Evolutionary conservation across 202 grass and related monocot genomes (phyloP), one percentile per base, ranked within the genome.

Genomic region (Schoenoplectus triqueter): DNA sequence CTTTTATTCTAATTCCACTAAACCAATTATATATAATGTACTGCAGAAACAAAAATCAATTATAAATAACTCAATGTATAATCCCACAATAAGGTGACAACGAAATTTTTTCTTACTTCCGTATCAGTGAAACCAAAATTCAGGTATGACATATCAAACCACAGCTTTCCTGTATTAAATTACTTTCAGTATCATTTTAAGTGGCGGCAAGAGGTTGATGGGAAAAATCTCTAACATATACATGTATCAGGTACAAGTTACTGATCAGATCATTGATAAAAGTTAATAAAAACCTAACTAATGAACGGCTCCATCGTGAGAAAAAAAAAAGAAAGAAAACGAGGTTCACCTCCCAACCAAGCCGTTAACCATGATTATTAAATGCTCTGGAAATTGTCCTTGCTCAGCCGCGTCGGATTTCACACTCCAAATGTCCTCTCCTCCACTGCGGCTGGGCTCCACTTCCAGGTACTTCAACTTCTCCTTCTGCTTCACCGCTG

Each of bases 341-440:
- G 40, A 78, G 44, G 74, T 68, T 68, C 3, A 98, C 95, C 95
- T 98, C 75, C 95, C 95, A 13, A 98, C 91, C 78, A 98, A 91
- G 54, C 95, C 95, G 89, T 98, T 98, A 62, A 98, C 95, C 95
- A 98, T 98, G 62, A 98, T 81, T 56, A 98, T 92, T 48, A 95
- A 89, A 82, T 98, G 93, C 87, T 98, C 93, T 1, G 95, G 93
- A 86, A 89, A 95, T 1, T 69, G 55, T 82, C 93, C 93, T 7
- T 85, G 86, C 17, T 86, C 83, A 10, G 81, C 84, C 78, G 89
- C 77, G 50, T 93, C 91, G 20, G 65, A 86, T 61, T 90, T 90
- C 1, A 87, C 83, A 57, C 92, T 95, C 95, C 95, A 98, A 47
- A 93, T 79, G 70, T 98, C 95, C 64, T 95, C 88, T 88, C 91